Evolutionary conservation across 306 rosid genomes (phyloP).

Genomic region (Urtica urens): DNA sequence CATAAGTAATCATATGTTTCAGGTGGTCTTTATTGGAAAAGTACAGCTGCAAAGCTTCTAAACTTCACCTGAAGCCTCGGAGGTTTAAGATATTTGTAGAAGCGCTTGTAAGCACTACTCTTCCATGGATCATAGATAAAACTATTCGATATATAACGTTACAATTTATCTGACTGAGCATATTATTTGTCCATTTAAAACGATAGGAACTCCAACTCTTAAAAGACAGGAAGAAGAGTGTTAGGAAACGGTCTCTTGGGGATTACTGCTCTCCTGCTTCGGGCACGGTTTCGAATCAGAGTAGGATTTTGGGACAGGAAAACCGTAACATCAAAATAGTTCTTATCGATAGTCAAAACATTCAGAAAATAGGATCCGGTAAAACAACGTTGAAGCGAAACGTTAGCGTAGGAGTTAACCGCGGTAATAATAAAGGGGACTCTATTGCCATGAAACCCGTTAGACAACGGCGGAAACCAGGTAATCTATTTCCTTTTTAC

Average conservation of each 20-base stretch:
- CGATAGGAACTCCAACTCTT: constrained; percentile 98
- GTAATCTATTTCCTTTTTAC: constrained; percentile 25
- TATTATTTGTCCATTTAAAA: no score
- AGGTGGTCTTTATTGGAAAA: constrained; percentile 99
- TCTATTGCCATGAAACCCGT: constrained; percentile 56
- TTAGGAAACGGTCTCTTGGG: constrained; percentile 56
- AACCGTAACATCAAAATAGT: constrained; percentile 57
- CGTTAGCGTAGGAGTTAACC: constrained; percentile 54
- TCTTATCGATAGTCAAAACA: constrained; percentile 80
- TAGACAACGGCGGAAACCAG: constrained; percentile 78
- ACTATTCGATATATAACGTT: constrained; percentile 8
- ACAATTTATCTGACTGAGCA: constrained; percentile 27
- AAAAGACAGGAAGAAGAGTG: constrained; percentile 85
- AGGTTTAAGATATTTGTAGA: constrained; percentile 87
- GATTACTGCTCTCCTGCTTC: constrained; percentile 50
- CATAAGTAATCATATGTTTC: constrained; percentile 19
- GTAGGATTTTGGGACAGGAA: constrained; percentile 55
- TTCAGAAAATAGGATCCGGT: constrained; percentile 72
- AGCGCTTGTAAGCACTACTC: constrained; percentile 62
- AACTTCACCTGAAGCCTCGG: constrained; percentile 95
- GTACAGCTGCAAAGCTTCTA: constrained; percentile 97
- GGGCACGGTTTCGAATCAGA: constrained; percentile 46
- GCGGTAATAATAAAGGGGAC: constrained; percentile 63
- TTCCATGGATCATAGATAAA: constrained; percentile 1
- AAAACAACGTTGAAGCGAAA: constrained; percentile 66